These are phyloP conservation scores for Ophiostoma perfectum DNA, from an alignment of 2,329 filamentous ascomycete genomes.

Conservation along the genomic window DNA sequence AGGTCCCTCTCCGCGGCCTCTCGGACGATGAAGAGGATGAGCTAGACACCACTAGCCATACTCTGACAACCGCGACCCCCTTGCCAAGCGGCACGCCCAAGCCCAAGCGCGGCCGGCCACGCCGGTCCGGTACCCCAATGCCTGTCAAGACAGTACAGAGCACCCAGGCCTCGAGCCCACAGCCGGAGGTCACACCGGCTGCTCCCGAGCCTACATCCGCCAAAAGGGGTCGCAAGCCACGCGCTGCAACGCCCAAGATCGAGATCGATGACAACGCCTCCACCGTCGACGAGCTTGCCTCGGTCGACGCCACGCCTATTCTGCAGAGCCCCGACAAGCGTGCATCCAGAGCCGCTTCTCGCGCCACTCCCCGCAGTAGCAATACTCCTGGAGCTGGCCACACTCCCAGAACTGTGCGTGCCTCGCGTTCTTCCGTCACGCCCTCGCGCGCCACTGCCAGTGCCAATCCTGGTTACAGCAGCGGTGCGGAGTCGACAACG, in stretches of 20 bases:
- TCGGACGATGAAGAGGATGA: slow-evolving; percentile 39
- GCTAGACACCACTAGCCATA: background rate
- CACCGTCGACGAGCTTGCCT: slow-evolving; percentile 25
- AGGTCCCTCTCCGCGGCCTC: slow-evolving; percentile 43
- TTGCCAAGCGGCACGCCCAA: slow-evolving; percentile 29
- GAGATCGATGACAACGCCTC: slow-evolving; percentile 32
- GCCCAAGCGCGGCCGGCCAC: slow-evolving; percentile 34
- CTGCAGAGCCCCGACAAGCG: slow-evolving; percentile 13
- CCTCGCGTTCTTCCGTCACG: background rate
- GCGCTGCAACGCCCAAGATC: slow-evolving; percentile 27
- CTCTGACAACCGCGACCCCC: background rate
- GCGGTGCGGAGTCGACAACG: slow-evolving; percentile 18
- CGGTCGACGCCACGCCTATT: slow-evolving; percentile 11
- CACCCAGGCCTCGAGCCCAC: slow-evolving; percentile 12
- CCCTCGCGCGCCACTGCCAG: background rate
- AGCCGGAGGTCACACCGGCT: slow-evolving; percentile 3
- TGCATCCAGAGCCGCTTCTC: slow-evolving; percentile 8
- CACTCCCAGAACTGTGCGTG: background rate
- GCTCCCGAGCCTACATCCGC: slow-evolving; percentile 13
- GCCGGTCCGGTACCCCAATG: slow-evolving; percentile 49
- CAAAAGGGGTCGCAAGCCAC: slow-evolving; percentile 17
- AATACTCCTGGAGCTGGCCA: slow-evolving; percentile 7
- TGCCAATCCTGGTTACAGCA: background rate
- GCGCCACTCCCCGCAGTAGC: slow-evolving; percentile 1
- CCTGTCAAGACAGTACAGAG: slow-evolving; percentile 38